A percentile compares a stretch with the other conserved stretches of the same genome.
Conservation (phyloP, 2,329 filamentous ascomycete species). For the Diaporthe eres region DNA sequence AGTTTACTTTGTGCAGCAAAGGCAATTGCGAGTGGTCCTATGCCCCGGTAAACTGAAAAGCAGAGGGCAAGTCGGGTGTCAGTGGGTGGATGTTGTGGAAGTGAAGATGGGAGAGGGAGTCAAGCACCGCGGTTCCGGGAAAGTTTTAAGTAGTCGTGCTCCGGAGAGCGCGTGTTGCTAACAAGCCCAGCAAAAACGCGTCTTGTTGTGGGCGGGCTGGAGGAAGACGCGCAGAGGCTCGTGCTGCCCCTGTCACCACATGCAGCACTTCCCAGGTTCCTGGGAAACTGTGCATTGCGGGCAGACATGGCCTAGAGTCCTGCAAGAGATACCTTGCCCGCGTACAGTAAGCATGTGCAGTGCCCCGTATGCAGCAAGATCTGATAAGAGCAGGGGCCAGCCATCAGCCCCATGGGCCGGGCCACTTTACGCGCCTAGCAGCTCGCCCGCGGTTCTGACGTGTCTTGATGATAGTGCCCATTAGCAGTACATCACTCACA, state of each 20-base stretch:
- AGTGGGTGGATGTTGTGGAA: conserved; percentile 17
- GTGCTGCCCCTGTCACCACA: conserved; percentile 34
- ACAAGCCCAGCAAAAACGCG: conserved; percentile 33
- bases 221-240: conserved; percentile 36
- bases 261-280: conserved; percentile 33
- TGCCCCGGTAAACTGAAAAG: conserved; percentile 10
- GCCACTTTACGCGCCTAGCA: conserved; percentile 32
- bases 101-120: conserved; percentile 19
- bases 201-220: conserved; percentile 34
- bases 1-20: conserved; percentile 1
- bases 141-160: conserved; percentile 42
- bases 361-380: conserved; percentile 2
- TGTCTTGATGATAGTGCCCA: conserved; percentile 5
- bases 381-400: conserved; percentile 23
- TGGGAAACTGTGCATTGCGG: background rate
- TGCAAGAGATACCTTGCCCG: background rate
- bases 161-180: conserved; percentile 39
- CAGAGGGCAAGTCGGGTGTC: background rate
- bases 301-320: background rate
- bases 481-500: conserved; percentile 11
- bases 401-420: background rate
- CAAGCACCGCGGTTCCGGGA: conserved; percentile 26
- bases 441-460: conserved; percentile 14
- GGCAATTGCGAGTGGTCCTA: background rate
- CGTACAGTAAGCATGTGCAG: background rate